Base-by-base conservation (phyloP, 495 filamentous ascomycete species). In the Tuber aestivum region DNA sequence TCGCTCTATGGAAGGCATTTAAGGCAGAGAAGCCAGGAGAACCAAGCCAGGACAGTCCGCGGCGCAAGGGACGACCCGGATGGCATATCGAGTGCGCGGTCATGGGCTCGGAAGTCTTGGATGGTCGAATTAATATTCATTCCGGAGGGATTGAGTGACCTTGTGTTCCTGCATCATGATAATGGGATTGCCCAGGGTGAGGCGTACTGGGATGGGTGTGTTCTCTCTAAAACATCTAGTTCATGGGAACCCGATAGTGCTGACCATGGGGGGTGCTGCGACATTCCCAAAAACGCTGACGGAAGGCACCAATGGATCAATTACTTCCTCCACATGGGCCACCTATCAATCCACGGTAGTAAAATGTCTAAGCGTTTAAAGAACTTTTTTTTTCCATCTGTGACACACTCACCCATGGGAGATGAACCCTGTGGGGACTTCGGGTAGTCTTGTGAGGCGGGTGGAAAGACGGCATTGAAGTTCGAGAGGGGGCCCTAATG, bases 1-100 rank as follows among this genome's bases (percentile, higher is more conserved):
- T 99, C 84, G 95, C 94, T 3, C 86, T 98, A 6, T 97, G 94
- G 95, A 99, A 99, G 85, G 89, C 92, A 7, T 97, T 94, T 94
- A 99, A 99, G 85, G 89, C 92, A 50, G 94, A 91, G 0, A 97
- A 96, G 84, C 89, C 92, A 6, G 95, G 95, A 50, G 95, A 99
- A 86, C 95, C 95, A 1, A 91, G 88, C 76, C 98, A 95, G 95
- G 85, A 89, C 18, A 93, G 90, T 79, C 88, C 88, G 8, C 98
- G 95, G 95, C 93, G 94, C 14, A 86, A 89, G 70, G 94, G 95
- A 40, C 87, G 95, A 32, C 95, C 95, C 0, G 95, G 95, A n/a
- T 97, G 94, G 95, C 95, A 98, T 84, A 97, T 99, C 77, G 95
- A 99, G 86, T 99, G 95, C 89, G 95, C 92, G 1, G 94, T 93